Conservation (phyloP, 768 basidiomycete genomes). For the Tremella fuciformis region DNA sequence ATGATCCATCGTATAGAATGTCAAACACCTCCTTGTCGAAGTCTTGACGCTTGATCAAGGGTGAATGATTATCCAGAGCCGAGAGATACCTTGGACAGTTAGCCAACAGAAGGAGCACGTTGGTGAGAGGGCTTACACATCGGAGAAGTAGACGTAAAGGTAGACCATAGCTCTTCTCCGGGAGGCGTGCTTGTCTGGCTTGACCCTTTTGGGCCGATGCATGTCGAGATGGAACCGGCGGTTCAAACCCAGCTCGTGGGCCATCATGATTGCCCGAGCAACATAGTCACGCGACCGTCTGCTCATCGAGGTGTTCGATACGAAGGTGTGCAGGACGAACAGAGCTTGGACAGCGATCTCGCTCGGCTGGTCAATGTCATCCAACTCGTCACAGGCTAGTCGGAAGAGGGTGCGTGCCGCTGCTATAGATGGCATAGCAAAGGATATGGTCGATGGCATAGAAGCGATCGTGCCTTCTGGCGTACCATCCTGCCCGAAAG, state of each 20-base stretch:
- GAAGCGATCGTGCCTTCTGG: background rate
- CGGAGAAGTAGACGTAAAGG: conserved; percentile 29
- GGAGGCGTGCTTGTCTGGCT: conserved; percentile 3
- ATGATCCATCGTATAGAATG: conserved; percentile 5
- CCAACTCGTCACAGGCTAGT: conserved; percentile 23
- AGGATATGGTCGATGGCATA: too few relatives aligned
- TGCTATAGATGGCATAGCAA: too few relatives aligned
- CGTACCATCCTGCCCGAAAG: background rate
- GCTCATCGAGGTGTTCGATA: conserved; percentile 25
- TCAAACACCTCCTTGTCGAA: conserved; percentile 20
- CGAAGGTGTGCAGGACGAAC: conserved; percentile 23
- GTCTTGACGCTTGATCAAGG: conserved; percentile 23
- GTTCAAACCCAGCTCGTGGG: conserved; percentile 23
- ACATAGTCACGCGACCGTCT: conserved; percentile 23
- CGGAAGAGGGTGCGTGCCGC: conserved; percentile 13
- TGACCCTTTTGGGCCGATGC: background rate
- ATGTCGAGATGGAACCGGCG: conserved; percentile 1
- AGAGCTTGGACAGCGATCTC: conserved; percentile 24
- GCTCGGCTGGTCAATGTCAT: conserved; percentile 16
- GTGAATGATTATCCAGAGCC: conserved; percentile 22
- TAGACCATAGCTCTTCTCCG: conserved; percentile 20
- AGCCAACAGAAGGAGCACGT: background rate
- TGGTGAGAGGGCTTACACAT: conserved; percentile 18
- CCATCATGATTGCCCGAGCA: conserved; percentile 28
- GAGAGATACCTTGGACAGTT: conserved; percentile 16